Evolutionary conservation across 148 eudicot genomes (phyloP).

Genomic region (Cornus kousa): DNA sequence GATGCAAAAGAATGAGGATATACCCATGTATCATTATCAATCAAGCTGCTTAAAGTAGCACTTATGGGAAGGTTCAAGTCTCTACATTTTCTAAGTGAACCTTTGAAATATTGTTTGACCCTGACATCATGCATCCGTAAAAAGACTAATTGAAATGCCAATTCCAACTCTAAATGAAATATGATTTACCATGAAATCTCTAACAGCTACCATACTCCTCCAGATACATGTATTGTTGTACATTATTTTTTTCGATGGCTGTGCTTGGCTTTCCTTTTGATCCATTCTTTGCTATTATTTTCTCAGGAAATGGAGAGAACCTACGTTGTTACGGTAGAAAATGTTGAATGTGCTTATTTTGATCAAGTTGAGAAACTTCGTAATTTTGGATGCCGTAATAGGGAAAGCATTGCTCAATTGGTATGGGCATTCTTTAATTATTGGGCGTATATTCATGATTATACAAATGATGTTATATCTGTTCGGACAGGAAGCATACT

Average conservation of each 20-base stretch:
- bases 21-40: too few species aligned
- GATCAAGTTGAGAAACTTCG: conserved; percentile 79
- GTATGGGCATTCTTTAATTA: conserved; percentile 90
- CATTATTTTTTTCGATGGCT: not conserved
- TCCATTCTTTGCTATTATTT: conserved; percentile 4
- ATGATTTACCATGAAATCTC: too few species aligned
- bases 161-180: too few species aligned
- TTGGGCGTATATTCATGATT: conserved; percentile 96
- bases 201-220: too few species aligned
- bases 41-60: too few species aligned
- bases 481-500: conserved; percentile 65
- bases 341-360: conserved; percentile 62
- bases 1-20: too few species aligned
- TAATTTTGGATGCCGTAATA: conserved; percentile 66
- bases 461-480: conserved; percentile 77
- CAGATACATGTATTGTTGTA: too few species aligned
- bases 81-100: too few species aligned
- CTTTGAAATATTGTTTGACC: too few species aligned
- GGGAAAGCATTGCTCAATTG: conserved; percentile 70
- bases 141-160: too few species aligned
- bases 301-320: conserved; percentile 74
- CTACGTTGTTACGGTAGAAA: conserved; percentile 62
- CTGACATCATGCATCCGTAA: too few species aligned
- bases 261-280: not conserved
- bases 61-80: too few species aligned